Percentiles rank a stretch among this genome's conserved stretches.
Conservation (phyloP, 2,329 filamentous ascomycete species). For the Aspergillus eucalypticola region DNA sequence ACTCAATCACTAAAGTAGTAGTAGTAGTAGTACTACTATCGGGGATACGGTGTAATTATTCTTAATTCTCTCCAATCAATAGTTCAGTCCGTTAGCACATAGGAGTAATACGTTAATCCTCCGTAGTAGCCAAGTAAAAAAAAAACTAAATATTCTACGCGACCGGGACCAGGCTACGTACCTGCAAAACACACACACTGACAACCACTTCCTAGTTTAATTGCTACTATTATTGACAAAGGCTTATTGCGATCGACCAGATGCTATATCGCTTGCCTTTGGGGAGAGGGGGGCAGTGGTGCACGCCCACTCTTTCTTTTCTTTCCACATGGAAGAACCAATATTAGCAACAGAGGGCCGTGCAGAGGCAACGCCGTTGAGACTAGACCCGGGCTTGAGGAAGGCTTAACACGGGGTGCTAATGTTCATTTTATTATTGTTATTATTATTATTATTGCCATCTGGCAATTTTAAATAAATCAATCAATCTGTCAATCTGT, state of each 20-base stretch:
- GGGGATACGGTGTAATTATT: not conserved
- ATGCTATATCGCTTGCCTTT: constrained; percentile 15
- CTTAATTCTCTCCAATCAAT: not conserved
- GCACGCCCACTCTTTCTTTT: not conserved
- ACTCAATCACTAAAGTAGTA: no score
- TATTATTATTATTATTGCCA: not conserved
- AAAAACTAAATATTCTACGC: not conserved
- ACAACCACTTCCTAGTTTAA: not conserved
- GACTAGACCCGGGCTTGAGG: not conserved
- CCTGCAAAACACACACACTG: not conserved
- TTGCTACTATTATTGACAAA: constrained; percentile 1
- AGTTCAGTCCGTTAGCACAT: not conserved
- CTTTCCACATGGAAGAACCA: constrained; percentile 17
- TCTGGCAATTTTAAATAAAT: no score
- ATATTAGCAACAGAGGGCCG: constrained; percentile 18
- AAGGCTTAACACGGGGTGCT: not conserved
- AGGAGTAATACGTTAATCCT: not conserved
- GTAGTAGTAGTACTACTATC: not conserved
- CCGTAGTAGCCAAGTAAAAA: not conserved
- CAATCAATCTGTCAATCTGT: no score
- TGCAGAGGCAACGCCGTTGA: constrained; percentile 13
- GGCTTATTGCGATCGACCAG: constrained; percentile 19
- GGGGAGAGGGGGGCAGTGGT: constrained; percentile 12
- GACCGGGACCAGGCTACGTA: not conserved
- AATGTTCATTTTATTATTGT: not conserved